Evolutionary conservation across 2,329 filamentous ascomycete species (phyloP), one percentile per base, ranked within the genome.

Genomic region (Cytospora mali): DNA sequence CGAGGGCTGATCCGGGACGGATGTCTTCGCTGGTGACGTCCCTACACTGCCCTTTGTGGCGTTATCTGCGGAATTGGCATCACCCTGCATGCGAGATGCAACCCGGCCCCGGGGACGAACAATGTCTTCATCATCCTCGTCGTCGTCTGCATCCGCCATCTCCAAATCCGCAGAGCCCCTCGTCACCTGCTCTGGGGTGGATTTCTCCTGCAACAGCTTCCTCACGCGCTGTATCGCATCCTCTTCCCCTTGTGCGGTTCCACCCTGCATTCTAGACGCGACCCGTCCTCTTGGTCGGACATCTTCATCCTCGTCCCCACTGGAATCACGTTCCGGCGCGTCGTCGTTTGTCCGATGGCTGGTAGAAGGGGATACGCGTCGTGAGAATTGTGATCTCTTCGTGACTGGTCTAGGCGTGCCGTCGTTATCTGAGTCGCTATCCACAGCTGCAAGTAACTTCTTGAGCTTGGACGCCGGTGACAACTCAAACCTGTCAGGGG

Each of bases 101-200:
- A 91, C 79, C 58, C 84, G 83, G 27, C 88, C 88, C 60, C 83
- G 81, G 0, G 89, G 89, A 51, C 79, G 77, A 3, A 81, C 74
- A 54, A 83, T 76, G 14, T 79, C 78, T 35, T 81, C 78, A n/a
- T 81, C 80, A n/a, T 73, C 69, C 49, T 70, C 69, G 27, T 65
- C 63, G 6, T 55, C 55, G 48, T 25, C 31, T 18, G 48, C 29
- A 7, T 76, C 69, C 6, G 52, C 25, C 52, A 53, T 64, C 51
- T 67, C 67, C 46, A 69, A 62, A 29, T 68, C 67, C 6, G 28
- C 39, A 28, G 63, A 58, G n/a, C 11, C 4, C 5, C 51, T 58
- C 10, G 25, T 49, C 2, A 13, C 48, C 51, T 59, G 55, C 49
- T 61, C 75, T 70, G 58, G 68, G n/a, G 64, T 68, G 57, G 71